Evolutionary conservation across 2,329 filamentous ascomycete genomes (phyloP).

Genomic region (Neonectria neomacrospora): DNA sequence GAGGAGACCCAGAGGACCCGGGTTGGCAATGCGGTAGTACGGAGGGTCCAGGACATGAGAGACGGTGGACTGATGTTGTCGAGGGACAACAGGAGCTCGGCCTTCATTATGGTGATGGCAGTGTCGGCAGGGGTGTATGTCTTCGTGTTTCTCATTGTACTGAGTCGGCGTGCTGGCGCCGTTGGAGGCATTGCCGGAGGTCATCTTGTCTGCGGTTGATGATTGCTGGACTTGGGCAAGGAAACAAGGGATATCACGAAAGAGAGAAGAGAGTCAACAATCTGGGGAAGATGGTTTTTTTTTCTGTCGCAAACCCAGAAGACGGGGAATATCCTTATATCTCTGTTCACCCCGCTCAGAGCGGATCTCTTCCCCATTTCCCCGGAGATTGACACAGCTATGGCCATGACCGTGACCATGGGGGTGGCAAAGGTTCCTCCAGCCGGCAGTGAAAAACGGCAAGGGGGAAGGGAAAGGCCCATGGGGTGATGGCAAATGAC

Average conservation of each 20-base stretch:
- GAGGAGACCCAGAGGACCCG: conserved; percentile 68
- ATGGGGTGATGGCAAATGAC: neutral
- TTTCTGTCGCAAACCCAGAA: neutral
- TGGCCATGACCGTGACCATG: neutral
- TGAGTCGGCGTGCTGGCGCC: conserved; percentile 43
- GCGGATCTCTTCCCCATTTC: conserved; percentile 6
- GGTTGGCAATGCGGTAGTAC: conserved; percentile 64
- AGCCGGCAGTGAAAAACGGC: conserved; percentile 1
- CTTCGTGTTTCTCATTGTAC: conserved; percentile 38
- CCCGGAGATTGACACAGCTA: neutral
- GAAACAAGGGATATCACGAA: neutral
- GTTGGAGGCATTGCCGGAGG: conserved; percentile 34
- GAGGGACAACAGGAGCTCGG: conserved; percentile 22
- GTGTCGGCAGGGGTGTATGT: conserved; percentile 27
- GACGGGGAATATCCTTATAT: conserved; percentile 11
- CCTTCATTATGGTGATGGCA: conserved; percentile 31
- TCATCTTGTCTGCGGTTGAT: conserved; percentile 30
- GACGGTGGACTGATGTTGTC: conserved; percentile 49
- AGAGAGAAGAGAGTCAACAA: neutral
- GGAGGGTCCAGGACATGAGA: conserved; percentile 50
- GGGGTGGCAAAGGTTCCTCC: neutral
- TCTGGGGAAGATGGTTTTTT: neutral
- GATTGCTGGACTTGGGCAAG: neutral
- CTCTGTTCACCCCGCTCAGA: neutral
- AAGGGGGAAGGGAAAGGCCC: neutral